Evolutionary conservation across 2,329 filamentous ascomycete genomes (phyloP), one percentile per base, ranked within the genome.

Genomic region (Hypoxylon rubiginosum): DNA sequence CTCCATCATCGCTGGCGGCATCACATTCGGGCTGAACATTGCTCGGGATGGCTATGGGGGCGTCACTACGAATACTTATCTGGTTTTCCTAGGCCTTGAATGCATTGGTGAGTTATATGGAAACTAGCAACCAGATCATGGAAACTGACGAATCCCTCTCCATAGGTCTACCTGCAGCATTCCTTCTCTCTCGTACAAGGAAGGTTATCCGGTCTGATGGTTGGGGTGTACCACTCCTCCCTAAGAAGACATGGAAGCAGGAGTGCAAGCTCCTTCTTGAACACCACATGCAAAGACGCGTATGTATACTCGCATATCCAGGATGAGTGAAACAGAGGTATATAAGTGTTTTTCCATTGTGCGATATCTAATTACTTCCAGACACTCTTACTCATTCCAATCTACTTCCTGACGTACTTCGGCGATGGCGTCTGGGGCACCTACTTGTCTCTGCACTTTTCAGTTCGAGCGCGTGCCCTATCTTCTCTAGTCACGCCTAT

Each of bases 61-160:
- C 39, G 39, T 43, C n/a, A 43, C 39, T 43, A 43, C 39, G 39
- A 43, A 43, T 43, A 43, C 39, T 17, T 43, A 43, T 43, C 39
- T 43, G 17, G 39, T 43, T 3, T 43, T 43, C 39, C 39, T 43
- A 43, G 39, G 39, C 39, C 39, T 43, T 43, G 39, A 43, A 43
- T 43, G 39, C 9, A 43, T 43, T 43, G 39, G 39, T 43, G 39
- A 43, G 39, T 43, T 43, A 17, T 17, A 43, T 43, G 17, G n/a
- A 19, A 43, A 43, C 39, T 17, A 43, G 39, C 39, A 17, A 9
- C 9, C 3, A 15, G 9, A 19, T 19, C n/a, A 43, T 9, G n/a
- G 39, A 43, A 43, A 43, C 39, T 43, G 15, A 43, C 9, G 39
- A 9, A 10, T 43, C 17, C 6, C 4, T 19, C 17, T 43, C 8